Conservation (phyloP, 2,329 filamentous ascomycete genomes). For the Xenosphaeropsis pyriputrescens region DNA sequence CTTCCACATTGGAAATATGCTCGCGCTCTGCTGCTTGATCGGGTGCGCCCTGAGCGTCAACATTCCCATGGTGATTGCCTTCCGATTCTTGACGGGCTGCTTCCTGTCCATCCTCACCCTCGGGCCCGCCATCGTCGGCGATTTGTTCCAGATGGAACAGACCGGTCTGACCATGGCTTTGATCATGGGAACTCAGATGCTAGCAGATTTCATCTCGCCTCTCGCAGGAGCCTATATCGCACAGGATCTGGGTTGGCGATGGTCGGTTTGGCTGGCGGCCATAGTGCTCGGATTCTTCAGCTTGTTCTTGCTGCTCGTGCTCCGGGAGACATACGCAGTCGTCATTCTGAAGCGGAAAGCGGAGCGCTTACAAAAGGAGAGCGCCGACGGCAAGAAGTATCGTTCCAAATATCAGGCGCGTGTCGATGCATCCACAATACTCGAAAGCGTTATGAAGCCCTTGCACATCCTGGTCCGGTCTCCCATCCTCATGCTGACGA, state of each 20-base stretch:
- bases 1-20: slow-evolving; percentile 5
- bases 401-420: too few species aligned
- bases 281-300: slow-evolving; percentile 32
- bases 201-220: too few species aligned
- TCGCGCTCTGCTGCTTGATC: slow-evolving; percentile 11
- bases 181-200: too few species aligned
- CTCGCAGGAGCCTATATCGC: slow-evolving; percentile 21
- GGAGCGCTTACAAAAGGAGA: slow-evolving; percentile 1
- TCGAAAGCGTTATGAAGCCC: too few species aligned
- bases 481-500: too few species aligned
- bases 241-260: slow-evolving; percentile 37
- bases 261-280: slow-evolving; percentile 33
- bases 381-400: slow-evolving; percentile 1
- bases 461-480: too few species aligned
- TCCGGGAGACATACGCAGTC: slow-evolving; percentile 46
- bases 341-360: slow-evolving; percentile 32
- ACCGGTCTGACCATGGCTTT: too few species aligned
- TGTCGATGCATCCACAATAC: too few species aligned
- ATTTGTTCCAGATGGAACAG: too few species aligned
- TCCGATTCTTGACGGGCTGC: slow-evolving; percentile 4
- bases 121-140: not conserved
- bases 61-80: slow-evolving; percentile 24
- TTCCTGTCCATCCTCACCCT: not conserved
- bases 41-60: slow-evolving; percentile 21
- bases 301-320: slow-evolving; percentile 32